Conservation (phyloP, 352 stramenopile species). For the Pythium brassicae region DNA sequence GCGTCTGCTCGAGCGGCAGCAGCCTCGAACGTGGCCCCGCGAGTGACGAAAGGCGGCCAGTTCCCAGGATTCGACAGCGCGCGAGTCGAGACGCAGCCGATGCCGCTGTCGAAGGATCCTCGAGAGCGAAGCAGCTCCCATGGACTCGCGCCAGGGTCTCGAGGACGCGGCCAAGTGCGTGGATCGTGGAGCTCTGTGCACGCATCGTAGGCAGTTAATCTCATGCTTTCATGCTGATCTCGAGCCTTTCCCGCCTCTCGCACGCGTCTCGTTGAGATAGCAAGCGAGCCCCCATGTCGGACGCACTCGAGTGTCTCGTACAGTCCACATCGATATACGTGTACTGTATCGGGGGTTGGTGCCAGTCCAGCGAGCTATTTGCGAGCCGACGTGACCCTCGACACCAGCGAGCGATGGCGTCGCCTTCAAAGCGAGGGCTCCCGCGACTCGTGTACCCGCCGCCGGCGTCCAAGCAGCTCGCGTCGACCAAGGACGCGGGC, state of each 20-base stretch:
- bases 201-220: conserved; percentile 1
- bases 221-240: too few species aligned
- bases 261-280: too few species aligned
- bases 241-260: too few species aligned
- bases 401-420: neutral
- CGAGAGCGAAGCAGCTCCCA: neutral
- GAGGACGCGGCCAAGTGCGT: neutral
- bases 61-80: conserved; percentile 2
- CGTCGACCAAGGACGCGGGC: conserved; percentile 46
- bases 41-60: conserved; percentile 4
- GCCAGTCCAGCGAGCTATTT: neutral
- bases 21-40: neutral
- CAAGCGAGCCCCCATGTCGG: too few species aligned
- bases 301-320: too few species aligned
- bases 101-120: neutral
- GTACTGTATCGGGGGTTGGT: too few species aligned
- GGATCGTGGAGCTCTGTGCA: conserved; percentile 12
- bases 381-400: neutral
- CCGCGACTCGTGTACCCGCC: conserved; percentile 45
- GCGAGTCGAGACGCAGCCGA: neutral
- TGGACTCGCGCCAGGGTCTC: neutral
- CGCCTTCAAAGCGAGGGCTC: conserved; percentile 17
- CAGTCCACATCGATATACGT: too few species aligned
- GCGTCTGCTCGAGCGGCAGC: neutral
- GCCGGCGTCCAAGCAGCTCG: conserved; percentile 31